Evolutionary conservation across 1,284 basidiomycete genomes (phyloP).

Genomic region (Boletus sp.): DNA sequence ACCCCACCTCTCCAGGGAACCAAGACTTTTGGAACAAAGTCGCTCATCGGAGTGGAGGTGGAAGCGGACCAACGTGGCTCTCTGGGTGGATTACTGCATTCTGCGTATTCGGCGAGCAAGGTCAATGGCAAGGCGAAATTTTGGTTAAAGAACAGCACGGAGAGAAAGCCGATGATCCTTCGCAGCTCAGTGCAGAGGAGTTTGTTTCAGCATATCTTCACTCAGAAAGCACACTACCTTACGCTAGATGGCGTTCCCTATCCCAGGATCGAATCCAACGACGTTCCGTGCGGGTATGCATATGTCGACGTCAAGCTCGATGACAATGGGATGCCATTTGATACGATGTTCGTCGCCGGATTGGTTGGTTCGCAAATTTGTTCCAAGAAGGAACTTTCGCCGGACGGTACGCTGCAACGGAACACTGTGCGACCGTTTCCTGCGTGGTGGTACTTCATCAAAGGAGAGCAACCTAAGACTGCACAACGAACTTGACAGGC

Average conservation of each 20-base stretch:
- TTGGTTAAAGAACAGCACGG: neutral
- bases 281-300: neutral
- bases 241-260: neutral
- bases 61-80: neutral
- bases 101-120: neutral
- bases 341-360: neutral
- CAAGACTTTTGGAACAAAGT: neutral
- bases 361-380: neutral
- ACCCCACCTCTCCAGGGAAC: neutral
- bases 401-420: neutral
- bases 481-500: too few relatives aligned
- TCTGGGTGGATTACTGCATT: constrained; percentile 2
- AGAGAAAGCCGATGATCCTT: neutral
- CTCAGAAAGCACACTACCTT: neutral
- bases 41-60: neutral
- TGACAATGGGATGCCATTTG: neutral
- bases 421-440: neutral
- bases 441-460: too few relatives aligned
- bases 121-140: neutral
- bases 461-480: too few relatives aligned
- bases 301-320: neutral
- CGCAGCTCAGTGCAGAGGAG: neutral
- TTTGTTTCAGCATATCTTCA: neutral
- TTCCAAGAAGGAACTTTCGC: neutral
- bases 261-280: neutral